Evolutionary conservation across 2,329 filamentous ascomycete species (phyloP).

Genomic region (Sordariomycetes sp.): DNA sequence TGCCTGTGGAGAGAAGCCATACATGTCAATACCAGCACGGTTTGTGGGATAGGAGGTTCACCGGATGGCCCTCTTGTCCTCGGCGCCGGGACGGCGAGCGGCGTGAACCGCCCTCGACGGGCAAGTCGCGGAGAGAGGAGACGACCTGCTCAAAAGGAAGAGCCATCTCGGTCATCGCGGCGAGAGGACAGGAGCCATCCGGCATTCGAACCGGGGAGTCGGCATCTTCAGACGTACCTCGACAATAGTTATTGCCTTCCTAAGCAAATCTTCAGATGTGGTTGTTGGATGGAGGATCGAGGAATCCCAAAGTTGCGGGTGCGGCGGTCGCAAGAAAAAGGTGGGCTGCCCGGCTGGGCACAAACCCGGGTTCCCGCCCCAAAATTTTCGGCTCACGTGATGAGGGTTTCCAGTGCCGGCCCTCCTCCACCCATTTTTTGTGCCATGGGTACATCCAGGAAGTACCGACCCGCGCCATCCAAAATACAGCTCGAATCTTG

Average conservation of each 20-base stretch:
- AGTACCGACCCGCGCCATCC: neutral
- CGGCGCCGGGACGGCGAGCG: neutral
- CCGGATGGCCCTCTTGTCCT: neutral
- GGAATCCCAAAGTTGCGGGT: neutral
- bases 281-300: slow-evolving; percentile 18
- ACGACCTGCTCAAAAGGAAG: slow-evolving; percentile 6
- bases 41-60: neutral
- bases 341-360: neutral
- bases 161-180: slow-evolving; percentile 11
- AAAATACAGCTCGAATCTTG: neutral
- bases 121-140: no score
- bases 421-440: neutral
- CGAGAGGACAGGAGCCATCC: slow-evolving; percentile 13
- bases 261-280: slow-evolving; percentile 50
- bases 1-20: slow-evolving; percentile 19
- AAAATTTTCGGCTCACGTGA: slow-evolving; percentile 2
- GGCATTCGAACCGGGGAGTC: slow-evolving; percentile 10
- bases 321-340: neutral
- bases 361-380: no score
- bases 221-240: slow-evolving; percentile 51
- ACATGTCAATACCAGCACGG: neutral
- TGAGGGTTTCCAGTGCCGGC: neutral
- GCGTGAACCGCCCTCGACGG: no score
- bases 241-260: slow-evolving; percentile 53
- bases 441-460: neutral